Conservation (phyloP, 345 rosid genomes). For the Lumnitzera littorea region DNA sequence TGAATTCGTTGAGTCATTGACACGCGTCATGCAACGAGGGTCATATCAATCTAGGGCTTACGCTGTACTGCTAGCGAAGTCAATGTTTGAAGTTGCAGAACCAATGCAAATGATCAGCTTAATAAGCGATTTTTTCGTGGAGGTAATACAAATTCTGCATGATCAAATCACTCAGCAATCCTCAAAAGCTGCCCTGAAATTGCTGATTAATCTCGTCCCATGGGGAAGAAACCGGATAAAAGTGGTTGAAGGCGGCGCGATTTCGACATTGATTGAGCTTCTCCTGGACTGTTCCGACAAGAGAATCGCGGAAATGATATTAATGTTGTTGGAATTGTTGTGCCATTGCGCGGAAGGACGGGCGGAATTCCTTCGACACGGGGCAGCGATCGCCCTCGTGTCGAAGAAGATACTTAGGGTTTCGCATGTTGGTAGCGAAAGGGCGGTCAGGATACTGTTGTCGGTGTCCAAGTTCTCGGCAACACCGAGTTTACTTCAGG, state of each 20-base stretch:
- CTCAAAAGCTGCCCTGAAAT: conserved; percentile 34
- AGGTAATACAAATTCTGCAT: conserved; percentile 24
- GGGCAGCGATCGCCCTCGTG: conserved; percentile 31
- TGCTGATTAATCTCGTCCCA: conserved; percentile 30
- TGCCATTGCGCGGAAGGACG: conserved; percentile 43
- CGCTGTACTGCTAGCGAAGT: conserved; percentile 24
- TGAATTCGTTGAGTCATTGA: conserved; percentile 33
- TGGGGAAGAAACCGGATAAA: conserved; percentile 63
- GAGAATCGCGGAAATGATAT: conserved; percentile 31
- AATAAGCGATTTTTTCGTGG: conserved; percentile 25
- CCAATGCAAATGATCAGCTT: conserved; percentile 29
- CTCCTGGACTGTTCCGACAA: conserved; percentile 33
- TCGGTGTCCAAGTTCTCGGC: conserved; percentile 27
- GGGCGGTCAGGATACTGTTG: conserved; percentile 31
- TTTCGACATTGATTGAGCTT: conserved; percentile 28
- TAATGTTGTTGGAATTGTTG: conserved; percentile 27
- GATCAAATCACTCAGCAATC: conserved; percentile 47
- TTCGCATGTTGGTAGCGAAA: conserved; percentile 30
- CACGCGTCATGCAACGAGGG: conserved; percentile 18
- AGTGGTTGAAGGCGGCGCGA: conserved; percentile 34
- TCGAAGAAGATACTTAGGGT: conserved; percentile 39
- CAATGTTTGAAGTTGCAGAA: conserved; percentile 32
- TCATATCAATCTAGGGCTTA: conserved; percentile 30
- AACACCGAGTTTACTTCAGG: conserved; percentile 24
- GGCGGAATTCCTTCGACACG: conserved; percentile 26